Evolutionary conservation across 176 grass and related monocot genomes (phyloP).

Genomic region (Cenchrus fungigraminus): DNA sequence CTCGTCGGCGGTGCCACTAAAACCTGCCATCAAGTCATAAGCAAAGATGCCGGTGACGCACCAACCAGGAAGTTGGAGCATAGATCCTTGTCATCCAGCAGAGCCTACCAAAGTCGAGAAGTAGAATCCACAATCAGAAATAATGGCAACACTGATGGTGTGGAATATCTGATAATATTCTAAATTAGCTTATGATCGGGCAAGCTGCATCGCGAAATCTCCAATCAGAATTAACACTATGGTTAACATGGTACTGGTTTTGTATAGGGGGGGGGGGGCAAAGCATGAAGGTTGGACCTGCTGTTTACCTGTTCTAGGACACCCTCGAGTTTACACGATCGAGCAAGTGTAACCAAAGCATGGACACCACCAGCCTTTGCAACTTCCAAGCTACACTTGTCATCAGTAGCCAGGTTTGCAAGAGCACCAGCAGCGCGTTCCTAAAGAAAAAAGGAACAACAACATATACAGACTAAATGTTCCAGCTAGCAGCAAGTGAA

Average conservation of each 20-base stretch:
- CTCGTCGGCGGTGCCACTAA: too few species aligned
- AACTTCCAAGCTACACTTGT: conserved; percentile 98
- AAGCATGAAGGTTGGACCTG: conserved; percentile 24
- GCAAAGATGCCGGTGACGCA: too few species aligned
- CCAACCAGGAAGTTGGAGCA: too few species aligned
- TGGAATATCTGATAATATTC: too few species aligned
- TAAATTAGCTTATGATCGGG: too few species aligned
- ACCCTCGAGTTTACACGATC: conserved; percentile 90
- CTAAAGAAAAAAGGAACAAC: conserved; percentile 56
- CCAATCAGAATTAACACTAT: too few species aligned
- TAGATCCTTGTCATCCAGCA: too few species aligned
- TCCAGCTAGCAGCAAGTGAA: not conserved
- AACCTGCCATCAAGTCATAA: too few species aligned
- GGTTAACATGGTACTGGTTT: not conserved
- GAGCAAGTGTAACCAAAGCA: conserved; percentile 95
- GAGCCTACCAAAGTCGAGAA: too few species aligned
- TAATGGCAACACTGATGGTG: too few species aligned
- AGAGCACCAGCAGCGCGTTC: conserved; percentile 97
- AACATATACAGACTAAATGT: conserved; percentile 28
- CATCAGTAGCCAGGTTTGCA: conserved; percentile 97
- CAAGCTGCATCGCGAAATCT: too few species aligned
- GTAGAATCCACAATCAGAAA: too few species aligned
- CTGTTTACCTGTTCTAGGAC: conserved; percentile 89
- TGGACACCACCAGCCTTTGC: conserved; percentile 92
- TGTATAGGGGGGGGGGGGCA: not conserved